These are phyloP conservation scores for Trametes cingulata DNA, from an alignment of 768 basidiomycete species.

Conservation along the genomic window DNA sequence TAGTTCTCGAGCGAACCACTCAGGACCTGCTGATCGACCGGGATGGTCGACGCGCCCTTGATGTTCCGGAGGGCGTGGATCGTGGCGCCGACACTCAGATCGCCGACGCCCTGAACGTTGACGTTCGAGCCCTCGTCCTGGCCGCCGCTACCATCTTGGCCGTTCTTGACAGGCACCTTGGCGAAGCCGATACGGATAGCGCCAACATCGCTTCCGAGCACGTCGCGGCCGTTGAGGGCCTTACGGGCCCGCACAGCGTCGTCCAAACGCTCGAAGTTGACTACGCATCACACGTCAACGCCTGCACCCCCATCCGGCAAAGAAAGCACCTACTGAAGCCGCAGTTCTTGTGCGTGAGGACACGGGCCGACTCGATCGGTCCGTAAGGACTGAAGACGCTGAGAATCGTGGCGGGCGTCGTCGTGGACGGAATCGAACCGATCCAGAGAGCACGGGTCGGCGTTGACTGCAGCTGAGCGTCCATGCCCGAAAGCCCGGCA, in stretches of 20 bases:
- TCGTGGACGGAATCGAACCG: constrained; percentile 93
- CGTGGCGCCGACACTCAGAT: constrained; percentile 83
- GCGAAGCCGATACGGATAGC: constrained; percentile 97
- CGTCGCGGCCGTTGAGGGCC: constrained; percentile 93
- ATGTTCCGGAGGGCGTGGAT: constrained; percentile 85
- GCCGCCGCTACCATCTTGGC: constrained; percentile 58
- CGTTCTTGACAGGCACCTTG: constrained; percentile 91
- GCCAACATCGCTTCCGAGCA: constrained; percentile 94
- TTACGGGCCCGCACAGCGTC: constrained; percentile 96
- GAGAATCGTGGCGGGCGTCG: constrained; percentile 90
- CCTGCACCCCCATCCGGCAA: neutral
- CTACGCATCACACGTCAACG: constrained; percentile 35
- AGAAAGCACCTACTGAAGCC: constrained; percentile 67
- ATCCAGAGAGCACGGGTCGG: constrained; percentile 98
- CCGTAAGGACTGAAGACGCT: constrained; percentile 98
- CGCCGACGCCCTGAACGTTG: constrained; percentile 79
- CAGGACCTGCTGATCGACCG: constrained; percentile 91
- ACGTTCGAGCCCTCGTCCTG: constrained; percentile 65
- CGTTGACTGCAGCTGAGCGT: constrained; percentile 84
- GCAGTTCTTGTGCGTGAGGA: constrained; percentile 97
- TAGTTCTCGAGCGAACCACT: constrained; percentile 94
- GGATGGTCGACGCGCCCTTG: constrained; percentile 90
- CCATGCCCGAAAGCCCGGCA: constrained; percentile 66
- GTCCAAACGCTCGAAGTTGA: constrained; percentile 97
- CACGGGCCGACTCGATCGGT: constrained; percentile 94